phyloP scores from a whole-genome alignment of 2,329 filamentous ascomycete species.

The Elsinoe batatas region DNA sequence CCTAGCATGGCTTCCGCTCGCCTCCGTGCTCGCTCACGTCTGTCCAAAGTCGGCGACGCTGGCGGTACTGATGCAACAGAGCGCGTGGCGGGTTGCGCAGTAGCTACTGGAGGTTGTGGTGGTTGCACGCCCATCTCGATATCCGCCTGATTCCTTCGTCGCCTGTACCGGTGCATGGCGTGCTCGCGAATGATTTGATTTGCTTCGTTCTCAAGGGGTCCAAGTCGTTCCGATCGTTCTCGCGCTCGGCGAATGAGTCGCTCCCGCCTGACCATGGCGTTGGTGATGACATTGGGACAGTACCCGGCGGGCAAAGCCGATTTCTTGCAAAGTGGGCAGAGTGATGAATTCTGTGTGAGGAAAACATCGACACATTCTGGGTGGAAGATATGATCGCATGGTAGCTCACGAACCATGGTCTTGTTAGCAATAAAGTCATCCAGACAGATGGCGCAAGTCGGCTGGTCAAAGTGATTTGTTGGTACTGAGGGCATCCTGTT shows the following conservation, averaged over 20 bases:
- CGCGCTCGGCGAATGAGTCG: constrained; percentile 55
- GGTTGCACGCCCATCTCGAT: constrained; percentile 11
- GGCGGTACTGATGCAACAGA: background rate
- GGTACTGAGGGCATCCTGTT: background rate
- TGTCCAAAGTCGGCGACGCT: constrained; percentile 17
- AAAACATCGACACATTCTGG: constrained; percentile 85
- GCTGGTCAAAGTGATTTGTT: constrained; percentile 51
- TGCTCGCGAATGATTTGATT: constrained; percentile 10
- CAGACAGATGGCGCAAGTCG: constrained; percentile 82
- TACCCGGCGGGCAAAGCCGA: constrained; percentile 62
- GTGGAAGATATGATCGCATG: constrained; percentile 90
- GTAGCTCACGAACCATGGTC: constrained; percentile 71
- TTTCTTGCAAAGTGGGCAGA: constrained; percentile 86
- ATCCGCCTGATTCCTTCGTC: background rate
- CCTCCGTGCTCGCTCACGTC: constrained; percentile 38
- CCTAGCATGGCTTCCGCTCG: constrained; percentile 37
- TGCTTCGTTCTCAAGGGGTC: constrained; percentile 10
- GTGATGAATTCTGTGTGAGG: constrained; percentile 63
- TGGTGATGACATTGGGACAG: constrained; percentile 56
- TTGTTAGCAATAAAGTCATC: constrained; percentile 62
- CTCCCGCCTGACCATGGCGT: constrained; percentile 77
- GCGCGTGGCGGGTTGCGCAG: constrained; percentile 11
- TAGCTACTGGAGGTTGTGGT: constrained; percentile 14
- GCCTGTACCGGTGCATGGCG: background rate
- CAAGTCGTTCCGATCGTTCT: constrained; percentile 31